Evolutionary conservation across 129 eudicot species (phyloP).

Genomic region (Apium graveolens): DNA sequence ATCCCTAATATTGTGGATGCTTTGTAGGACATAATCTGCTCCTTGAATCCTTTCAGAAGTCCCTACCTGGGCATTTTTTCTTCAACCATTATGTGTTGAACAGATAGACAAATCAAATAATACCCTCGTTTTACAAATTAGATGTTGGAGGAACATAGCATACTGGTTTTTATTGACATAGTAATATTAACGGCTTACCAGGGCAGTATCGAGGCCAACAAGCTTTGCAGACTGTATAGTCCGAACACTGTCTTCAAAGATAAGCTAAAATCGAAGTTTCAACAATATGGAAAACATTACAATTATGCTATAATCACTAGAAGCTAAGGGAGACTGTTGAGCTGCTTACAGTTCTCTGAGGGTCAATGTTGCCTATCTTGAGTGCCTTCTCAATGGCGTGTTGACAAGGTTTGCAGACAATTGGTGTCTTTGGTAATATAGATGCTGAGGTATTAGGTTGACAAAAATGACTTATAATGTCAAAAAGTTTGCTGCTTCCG

Average conservation of each 20-base stretch:
- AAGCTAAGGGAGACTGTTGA: not conserved
- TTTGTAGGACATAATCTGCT: conserved; percentile 80
- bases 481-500: conserved; percentile 36
- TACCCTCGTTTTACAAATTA: not conserved
- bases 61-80: conserved; percentile 48
- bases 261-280: conserved; percentile 42
- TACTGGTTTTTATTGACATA: not conserved
- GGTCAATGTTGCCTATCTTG: conserved; percentile 65
- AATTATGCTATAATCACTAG: not conserved
- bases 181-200: conserved; percentile 36
- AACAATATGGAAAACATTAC: not conserved
- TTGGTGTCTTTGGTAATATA: conserved; percentile 72
- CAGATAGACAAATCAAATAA: not conserved
- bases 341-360: conserved; percentile 71
- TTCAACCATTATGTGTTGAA: not conserved
- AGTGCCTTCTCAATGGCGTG: conserved; percentile 72
- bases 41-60: conserved; percentile 69
- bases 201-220: conserved; percentile 79
- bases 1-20: conserved; percentile 80
- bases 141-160: no score
- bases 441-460: conserved; percentile 25
- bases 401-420: conserved; percentile 77
- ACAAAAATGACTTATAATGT: conserved; percentile 67
- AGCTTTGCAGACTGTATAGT: conserved; percentile 81
- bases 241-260: conserved; percentile 84